These are phyloP conservation scores for Persicaria tinctoria DNA, from an alignment of 148 eudicot species.

Conservation along the genomic window DNA sequence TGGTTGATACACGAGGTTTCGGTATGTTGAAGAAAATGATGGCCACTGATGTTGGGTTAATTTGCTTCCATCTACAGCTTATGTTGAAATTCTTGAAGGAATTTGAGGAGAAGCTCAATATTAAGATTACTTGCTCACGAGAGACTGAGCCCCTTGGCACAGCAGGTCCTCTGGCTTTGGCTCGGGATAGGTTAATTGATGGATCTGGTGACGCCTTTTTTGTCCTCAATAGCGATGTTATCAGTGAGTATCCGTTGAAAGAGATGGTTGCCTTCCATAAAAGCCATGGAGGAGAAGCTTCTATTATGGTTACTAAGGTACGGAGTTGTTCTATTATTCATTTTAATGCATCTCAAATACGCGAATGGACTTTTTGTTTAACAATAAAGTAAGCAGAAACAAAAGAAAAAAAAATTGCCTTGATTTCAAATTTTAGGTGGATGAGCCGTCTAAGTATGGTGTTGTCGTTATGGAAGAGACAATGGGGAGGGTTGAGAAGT, in stretches of 20 bases:
- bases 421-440: conserved; percentile 42
- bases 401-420: not conserved
- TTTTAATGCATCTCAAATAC: not conserved
- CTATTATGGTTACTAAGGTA: conserved; percentile 95
- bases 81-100: conserved; percentile 92
- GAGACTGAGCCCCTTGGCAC: conserved; percentile 99
- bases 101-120: conserved; percentile 74
- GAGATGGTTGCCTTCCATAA: conserved; percentile 86
- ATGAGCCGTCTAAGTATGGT: conserved; percentile 93
- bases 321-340: not conserved
- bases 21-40: not conserved
- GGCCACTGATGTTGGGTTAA: not conserved
- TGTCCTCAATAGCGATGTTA: conserved; percentile 93
- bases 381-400: not conserved
- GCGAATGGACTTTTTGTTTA: not conserved
- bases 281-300: conserved; percentile 91
- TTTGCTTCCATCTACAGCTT: conserved; percentile 35
- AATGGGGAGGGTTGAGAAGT: conserved; percentile 72
- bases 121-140: conserved; percentile 80
- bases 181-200: conserved; percentile 74
- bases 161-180: conserved; percentile 93
- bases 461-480: conserved; percentile 88
- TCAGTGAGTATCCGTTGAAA: conserved; percentile 80
- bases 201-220: conserved; percentile 81
- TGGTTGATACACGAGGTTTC: not conserved